phyloP scores from a whole-genome alignment of 2,329 filamentous ascomycete species.

The Penicillium oxalicum region DNA sequence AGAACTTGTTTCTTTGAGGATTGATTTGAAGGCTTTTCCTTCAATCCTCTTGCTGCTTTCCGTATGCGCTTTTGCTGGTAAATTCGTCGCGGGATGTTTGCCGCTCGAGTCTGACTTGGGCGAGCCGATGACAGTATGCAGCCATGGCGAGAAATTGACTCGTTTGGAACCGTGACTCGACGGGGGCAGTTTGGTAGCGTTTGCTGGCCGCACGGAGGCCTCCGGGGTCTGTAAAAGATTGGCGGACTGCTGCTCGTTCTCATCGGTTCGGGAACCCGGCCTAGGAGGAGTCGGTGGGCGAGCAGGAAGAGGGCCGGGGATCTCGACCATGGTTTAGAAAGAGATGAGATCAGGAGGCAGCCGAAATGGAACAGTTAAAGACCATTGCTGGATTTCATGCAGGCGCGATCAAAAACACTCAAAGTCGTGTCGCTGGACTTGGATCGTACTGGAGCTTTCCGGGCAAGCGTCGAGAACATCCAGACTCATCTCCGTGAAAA shows the following conservation, averaged over 20 bases:
- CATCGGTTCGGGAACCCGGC: slow-evolving; percentile 29
- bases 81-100: slow-evolving; percentile 22
- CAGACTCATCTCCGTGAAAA: slow-evolving; percentile 15
- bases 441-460: neutral
- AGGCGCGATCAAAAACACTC: slow-evolving; percentile 1
- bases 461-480: neutral
- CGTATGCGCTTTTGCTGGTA: slow-evolving; percentile 9
- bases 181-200: slow-evolving; percentile 29
- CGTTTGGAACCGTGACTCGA: slow-evolving; percentile 46
- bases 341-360: slow-evolving; percentile 4
- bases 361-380: slow-evolving; percentile 4
- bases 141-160: slow-evolving; percentile 58
- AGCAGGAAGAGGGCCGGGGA: slow-evolving; percentile 44
- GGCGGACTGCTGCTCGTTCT: slow-evolving; percentile 36
- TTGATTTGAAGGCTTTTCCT: slow-evolving; percentile 60
- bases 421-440: slow-evolving; percentile 1
- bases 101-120: slow-evolving; percentile 27
- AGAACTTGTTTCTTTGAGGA: slow-evolving; percentile 64
- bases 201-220: slow-evolving; percentile 40
- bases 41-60: slow-evolving; percentile 45
- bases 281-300: slow-evolving; percentile 54
- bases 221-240: slow-evolving; percentile 34
- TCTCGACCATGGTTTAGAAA: slow-evolving; percentile 37
- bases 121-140: slow-evolving; percentile 47
- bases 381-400: slow-evolving; percentile 25